Conservation (phyloP, 106 monocot species). For the Acorus gramineus region DNA sequence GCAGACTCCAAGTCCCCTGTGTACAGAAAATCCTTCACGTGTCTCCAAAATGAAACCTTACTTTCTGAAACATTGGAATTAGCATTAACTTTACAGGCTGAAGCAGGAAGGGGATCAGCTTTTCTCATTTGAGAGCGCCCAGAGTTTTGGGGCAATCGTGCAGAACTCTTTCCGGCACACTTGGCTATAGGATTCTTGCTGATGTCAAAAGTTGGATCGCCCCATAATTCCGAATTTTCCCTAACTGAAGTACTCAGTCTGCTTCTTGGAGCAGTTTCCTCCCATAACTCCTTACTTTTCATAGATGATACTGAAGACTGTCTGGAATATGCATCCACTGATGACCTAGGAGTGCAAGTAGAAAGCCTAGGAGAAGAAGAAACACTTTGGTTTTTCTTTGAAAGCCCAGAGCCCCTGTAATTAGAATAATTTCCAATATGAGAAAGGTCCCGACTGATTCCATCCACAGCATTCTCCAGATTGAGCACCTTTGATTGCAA, state of each 20-base stretch:
- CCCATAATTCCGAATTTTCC: slow-evolving; percentile 26
- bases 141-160: slow-evolving; percentile 11
- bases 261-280: slow-evolving; percentile 30
- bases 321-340: slow-evolving; percentile 37
- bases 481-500: slow-evolving; percentile 65
- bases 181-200: slow-evolving; percentile 18
- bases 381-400: slow-evolving; percentile 38
- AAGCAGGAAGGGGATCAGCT: slow-evolving; percentile 3
- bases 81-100: slow-evolving; percentile 7
- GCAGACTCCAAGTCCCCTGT: slow-evolving; percentile 58
- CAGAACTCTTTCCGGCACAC: slow-evolving; percentile 6
- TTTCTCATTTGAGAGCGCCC: slow-evolving; percentile 16
- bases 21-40: slow-evolving; percentile 34
- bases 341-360: slow-evolving; percentile 44
- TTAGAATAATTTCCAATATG: slow-evolving; percentile 23
- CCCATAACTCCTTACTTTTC: slow-evolving; percentile 27
- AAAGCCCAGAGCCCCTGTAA: slow-evolving; percentile 15
- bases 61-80: slow-evolving; percentile 16
- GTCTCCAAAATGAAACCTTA: slow-evolving; percentile 30
- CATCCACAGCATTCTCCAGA: slow-evolving; percentile 55
- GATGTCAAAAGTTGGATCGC: slow-evolving; percentile 18
- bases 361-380: slow-evolving; percentile 56
- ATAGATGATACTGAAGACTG: slow-evolving; percentile 30
- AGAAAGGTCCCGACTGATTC: slow-evolving; percentile 25
- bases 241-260: slow-evolving; percentile 27